Evolutionary conservation across 2,329 filamentous ascomycete species (phyloP), one percentile per base, ranked within the genome.

Genomic region (Fusarium paranaense): DNA sequence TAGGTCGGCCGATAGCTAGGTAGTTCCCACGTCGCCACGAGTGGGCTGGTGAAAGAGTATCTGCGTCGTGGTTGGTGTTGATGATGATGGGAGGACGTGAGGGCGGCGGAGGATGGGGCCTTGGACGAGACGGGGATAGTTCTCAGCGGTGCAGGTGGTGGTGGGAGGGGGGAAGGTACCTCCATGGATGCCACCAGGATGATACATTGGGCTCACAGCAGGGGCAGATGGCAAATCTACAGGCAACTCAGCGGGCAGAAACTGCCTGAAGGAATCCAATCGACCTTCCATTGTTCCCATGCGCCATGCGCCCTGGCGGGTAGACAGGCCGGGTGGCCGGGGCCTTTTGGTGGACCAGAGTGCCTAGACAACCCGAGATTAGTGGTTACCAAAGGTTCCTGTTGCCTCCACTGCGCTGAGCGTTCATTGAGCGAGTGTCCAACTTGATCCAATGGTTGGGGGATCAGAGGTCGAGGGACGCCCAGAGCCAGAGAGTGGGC

Each of bases 71-170:
- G 54, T 70, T 73, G 66, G 64, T 60, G 64, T 64, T 74, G 68
- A 72, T 74, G 69, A 58, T 74, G 67, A 65, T 73, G 62, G 58
- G 57, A 74, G 61, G 58, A 70, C 50, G 27, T 72, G 62, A 68
- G 56, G 64, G 37, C 58, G 37, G 35, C 54, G 33, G 56, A 54
- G 50, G 42, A 32, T 69, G 68, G 67, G 57, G 60, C 38, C 40
- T 67, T 71, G 70, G 66, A 73, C 70, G 62, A 58, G 71, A 62
- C 62, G 59, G 67, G 66, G 66, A 67, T 71, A 37, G 60, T 56
- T 71, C 59, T 67, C 67, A 64, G 63, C 66, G 66, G 66, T 70
- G 33, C 30, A 60, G 32, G 57, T 59, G 35, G 63, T 58, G 59
- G 66, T 59, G 64, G 42, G 56, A 52, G 56, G 25, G 56, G 27